A percentile compares a stretch with the other conserved stretches of the same genome.
phyloP scores from a whole-genome alignment of 768 basidiomycete genomes.

The Amanita subjunquillea region DNA sequence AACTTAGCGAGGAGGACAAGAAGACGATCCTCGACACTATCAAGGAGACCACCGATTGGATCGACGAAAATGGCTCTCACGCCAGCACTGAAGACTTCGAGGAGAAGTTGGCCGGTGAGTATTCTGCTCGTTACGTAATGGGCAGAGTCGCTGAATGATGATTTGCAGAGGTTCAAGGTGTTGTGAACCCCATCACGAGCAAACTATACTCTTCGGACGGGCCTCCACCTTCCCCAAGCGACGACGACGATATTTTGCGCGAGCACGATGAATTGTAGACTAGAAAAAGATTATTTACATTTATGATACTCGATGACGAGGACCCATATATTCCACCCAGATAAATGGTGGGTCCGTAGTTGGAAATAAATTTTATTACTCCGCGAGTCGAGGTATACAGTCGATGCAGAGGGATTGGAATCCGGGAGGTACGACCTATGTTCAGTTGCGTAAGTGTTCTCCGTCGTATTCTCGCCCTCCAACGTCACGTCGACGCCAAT shows the following conservation, averaged over 20 bases:
- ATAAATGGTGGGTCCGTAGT: neutral
- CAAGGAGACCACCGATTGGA: slow-evolving; percentile 89
- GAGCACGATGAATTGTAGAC: slow-evolving; percentile 37
- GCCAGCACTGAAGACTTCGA: slow-evolving; percentile 85
- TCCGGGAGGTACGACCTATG: too few species aligned
- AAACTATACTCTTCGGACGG: slow-evolving; percentile 55
- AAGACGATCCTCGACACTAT: slow-evolving; percentile 69
- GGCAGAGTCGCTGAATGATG: neutral
- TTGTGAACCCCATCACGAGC: slow-evolving; percentile 78
- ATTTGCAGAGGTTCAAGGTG: slow-evolving; percentile 48
- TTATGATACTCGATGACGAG: neutral
- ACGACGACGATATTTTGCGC: slow-evolving; percentile 28
- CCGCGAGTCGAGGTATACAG: too few species aligned
- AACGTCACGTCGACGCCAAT: too few species aligned
- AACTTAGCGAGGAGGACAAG: slow-evolving; percentile 74
- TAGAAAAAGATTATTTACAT: neutral
- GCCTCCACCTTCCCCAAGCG: slow-evolving; percentile 9
- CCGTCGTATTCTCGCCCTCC: too few species aligned
- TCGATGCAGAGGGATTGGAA: too few species aligned
- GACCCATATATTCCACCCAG: neutral
- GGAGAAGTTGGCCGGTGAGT: slow-evolving; percentile 66
- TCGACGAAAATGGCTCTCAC: slow-evolving; percentile 69
- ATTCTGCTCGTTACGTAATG: neutral
- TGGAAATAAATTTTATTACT: too few species aligned
- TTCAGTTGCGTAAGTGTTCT: too few species aligned